phyloP scores from a whole-genome alignment of 176 grass and related monocot species.

The Oryza glumipatula region DNA sequence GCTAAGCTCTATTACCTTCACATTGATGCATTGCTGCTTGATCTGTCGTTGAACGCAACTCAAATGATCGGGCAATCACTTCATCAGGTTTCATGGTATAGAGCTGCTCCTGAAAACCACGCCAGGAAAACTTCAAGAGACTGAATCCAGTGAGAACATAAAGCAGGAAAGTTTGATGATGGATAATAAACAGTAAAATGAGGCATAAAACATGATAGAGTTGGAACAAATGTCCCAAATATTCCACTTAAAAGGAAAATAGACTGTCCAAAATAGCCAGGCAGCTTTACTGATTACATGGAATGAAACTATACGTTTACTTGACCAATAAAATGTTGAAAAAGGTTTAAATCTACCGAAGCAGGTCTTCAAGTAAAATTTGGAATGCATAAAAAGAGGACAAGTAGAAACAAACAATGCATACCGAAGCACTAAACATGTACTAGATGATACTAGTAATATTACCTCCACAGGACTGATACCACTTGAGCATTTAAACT shows the following conservation, averaged over 20 bases:
- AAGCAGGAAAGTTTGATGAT: not conserved
- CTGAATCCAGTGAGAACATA: not conserved
- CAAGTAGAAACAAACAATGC: not conserved
- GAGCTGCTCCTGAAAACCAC: slow-evolving; percentile 72
- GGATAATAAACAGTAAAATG: slow-evolving; percentile 8
- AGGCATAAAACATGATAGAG: slow-evolving; percentile 8
- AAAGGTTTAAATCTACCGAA: not conserved
- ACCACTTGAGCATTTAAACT: slow-evolving; percentile 74
- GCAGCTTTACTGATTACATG: no score
- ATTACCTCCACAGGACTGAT: slow-evolving; percentile 79
- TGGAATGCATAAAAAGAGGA: not conserved
- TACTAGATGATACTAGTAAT: no score
- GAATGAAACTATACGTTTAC: no score
- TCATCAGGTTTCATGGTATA: slow-evolving; percentile 84
- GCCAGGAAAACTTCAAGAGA: slow-evolving; percentile 13
- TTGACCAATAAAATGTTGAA: not conserved
- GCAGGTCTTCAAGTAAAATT: not conserved
- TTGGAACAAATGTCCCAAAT: not conserved
- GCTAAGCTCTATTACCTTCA: slow-evolving; percentile 49
- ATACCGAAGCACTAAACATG: not conserved
- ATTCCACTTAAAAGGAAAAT: not conserved
- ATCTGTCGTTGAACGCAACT: slow-evolving; percentile 62
- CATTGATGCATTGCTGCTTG: slow-evolving; percentile 68
- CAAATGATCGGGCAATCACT: slow-evolving; percentile 47
- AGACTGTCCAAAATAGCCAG: no score